Percentiles rank a stretch among this genome's conserved stretches.
phyloP scores from a whole-genome alignment of 2,329 filamentous ascomycete genomes.

The Colletotrichum costaricense region DNA sequence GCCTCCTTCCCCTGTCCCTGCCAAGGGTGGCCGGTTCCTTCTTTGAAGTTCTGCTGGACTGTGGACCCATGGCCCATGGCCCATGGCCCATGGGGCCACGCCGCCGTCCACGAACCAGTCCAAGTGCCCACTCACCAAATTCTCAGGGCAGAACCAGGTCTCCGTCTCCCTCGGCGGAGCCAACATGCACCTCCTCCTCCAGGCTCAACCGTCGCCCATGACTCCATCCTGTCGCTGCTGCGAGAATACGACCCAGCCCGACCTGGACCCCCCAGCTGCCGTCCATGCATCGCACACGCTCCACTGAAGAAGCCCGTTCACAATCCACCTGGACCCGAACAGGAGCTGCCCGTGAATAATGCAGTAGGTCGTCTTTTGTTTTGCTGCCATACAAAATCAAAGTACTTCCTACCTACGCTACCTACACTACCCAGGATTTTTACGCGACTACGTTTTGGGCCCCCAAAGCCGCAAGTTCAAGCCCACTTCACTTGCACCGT shows the following conservation, averaged over 20 bases:
- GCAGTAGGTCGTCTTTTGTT: neutral
- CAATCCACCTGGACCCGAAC: neutral
- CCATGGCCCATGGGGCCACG: too few species aligned
- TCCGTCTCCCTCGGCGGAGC: neutral
- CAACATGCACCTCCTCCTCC: neutral
- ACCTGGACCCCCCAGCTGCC: neutral
- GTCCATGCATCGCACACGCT: constrained; percentile 18
- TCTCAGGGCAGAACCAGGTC: neutral
- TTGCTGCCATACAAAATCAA: neutral
- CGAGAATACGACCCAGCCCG: constrained; percentile 13
- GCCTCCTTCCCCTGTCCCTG: constrained; percentile 15
- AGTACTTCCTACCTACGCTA: too few species aligned
- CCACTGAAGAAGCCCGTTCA: constrained; percentile 25
- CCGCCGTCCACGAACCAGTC: constrained; percentile 25
- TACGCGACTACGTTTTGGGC: constrained; percentile 5
- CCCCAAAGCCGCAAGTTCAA: neutral
- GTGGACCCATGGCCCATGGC: too few species aligned
- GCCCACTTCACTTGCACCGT: neutral
- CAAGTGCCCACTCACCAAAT: constrained; percentile 2
- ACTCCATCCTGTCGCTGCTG: neutral
- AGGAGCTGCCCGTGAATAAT: neutral
- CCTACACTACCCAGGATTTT: too few species aligned
- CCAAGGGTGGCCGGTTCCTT: constrained; percentile 10
- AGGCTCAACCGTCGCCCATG: too few species aligned
- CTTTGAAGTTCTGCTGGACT: neutral